Evolutionary conservation across 2,329 filamentous ascomycete genomes (phyloP), one percentile per base, ranked within the genome.

Genomic region (Chaetothyriales sp.): DNA sequence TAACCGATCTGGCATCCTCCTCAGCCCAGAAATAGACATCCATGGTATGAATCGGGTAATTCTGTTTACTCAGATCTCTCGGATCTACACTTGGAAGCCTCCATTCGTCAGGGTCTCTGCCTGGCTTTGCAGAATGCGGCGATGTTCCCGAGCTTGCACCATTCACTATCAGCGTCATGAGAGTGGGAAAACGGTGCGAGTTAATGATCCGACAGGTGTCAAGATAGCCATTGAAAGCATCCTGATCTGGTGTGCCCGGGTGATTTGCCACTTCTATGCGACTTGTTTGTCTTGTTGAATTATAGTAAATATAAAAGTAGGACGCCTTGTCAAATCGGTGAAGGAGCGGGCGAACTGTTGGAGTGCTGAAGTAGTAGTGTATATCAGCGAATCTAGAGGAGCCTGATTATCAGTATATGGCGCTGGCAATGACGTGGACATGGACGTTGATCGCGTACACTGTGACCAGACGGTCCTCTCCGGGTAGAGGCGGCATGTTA

Each of bases 1-100:
- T 59, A 51, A 82, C 77, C 44, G 74, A 68, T 44, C 67, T 70
- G 0, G 77, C 75, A 64, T 83, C 80, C 13, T 78, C 75, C 49
- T 70, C 62, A 1, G 75, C 80, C 80, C 80, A 83, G 59, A 83
- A 76, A 59, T 83, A 83, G 18, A 83, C 63, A 58, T 83, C 80
- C 18, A 83, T 52, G 0, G 77, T 79, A 60, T 82, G 78, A 4
- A 83, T 65, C 49, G 72, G 74, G 63, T 76, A 76, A 58, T 77
- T 71, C 53, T 75, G 74, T 53, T 73, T 74, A 50, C 72, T 73
- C 50, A 76, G 70, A 55, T 75, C 74, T 46, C 69, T 70, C 2
- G 73, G 69, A 55, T 81, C 76, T 47, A 67, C 70, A 18, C 69
- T 70, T 4, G 76, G 73, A 10, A 83, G 67, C 55, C 76, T 73